Percentiles rank a stretch among this genome's conserved stretches.
Evolutionary conservation across 2,329 filamentous ascomycete species (phyloP).

Genomic region (Aspergillus sp.): DNA sequence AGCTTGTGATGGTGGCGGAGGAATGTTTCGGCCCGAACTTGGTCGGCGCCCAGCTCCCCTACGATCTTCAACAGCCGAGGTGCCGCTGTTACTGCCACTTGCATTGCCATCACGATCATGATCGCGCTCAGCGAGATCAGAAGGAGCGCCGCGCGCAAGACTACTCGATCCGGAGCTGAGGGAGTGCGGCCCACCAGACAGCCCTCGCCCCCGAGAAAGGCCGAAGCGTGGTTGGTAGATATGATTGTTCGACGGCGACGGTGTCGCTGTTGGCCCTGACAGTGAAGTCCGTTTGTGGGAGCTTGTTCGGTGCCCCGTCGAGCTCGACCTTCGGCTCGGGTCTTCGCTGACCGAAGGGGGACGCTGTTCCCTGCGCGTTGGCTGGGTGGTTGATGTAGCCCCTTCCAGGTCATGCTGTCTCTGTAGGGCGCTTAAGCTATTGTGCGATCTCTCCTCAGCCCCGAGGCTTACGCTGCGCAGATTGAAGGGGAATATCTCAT

Average conservation of each 20-base stretch:
- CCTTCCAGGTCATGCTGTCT: slow-evolving; percentile 37
- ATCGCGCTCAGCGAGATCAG: slow-evolving; percentile 39
- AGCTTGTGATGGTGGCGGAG: slow-evolving; percentile 32
- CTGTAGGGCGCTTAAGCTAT: slow-evolving; percentile 35
- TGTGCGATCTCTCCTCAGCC: slow-evolving; percentile 40
- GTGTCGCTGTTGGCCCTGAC: slow-evolving; percentile 30
- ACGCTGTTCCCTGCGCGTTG: slow-evolving; percentile 21
- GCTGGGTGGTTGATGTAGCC: slow-evolving; percentile 22
- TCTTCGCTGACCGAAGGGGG: slow-evolving; percentile 25
- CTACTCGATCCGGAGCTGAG: slow-evolving; percentile 45
- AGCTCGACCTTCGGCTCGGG: slow-evolving; percentile 18
- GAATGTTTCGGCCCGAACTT: slow-evolving; percentile 34
- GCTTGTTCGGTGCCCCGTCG: slow-evolving; percentile 23
- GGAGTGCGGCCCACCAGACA: slow-evolving; percentile 40
- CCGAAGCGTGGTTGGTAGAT: slow-evolving; percentile 43
- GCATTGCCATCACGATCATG: slow-evolving; percentile 41
- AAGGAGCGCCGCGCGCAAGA: slow-evolving; percentile 39
- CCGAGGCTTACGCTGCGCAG: slow-evolving; percentile 52
- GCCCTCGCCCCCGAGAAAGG: slow-evolving; percentile 40
- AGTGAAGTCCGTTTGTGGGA: slow-evolving; percentile 24
- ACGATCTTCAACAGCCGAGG: slow-evolving; percentile 37
- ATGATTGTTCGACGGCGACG: slow-evolving; percentile 35
- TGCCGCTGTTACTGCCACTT: slow-evolving; percentile 45
- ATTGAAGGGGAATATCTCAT: slow-evolving; percentile 48
- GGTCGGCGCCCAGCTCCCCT: slow-evolving; percentile 39